Evolutionary conservation across 2,329 filamentous ascomycete species (phyloP).

Genomic region (Massarina eburnea): DNA sequence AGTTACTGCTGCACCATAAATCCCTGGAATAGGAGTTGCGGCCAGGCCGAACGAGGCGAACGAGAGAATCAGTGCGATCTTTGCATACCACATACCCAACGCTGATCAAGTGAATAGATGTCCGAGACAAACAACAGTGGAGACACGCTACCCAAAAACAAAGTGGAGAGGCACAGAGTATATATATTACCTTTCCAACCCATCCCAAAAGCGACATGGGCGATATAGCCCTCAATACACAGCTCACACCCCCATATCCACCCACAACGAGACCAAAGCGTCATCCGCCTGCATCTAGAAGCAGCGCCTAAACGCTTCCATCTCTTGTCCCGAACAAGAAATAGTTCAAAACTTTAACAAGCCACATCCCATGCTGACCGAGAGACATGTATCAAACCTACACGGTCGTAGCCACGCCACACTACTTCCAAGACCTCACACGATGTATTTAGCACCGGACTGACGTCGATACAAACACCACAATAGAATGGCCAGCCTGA

Average conservation of each 20-base stretch:
- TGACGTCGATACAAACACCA: too few species aligned
- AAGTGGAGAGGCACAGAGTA: slow-evolving; percentile 2
- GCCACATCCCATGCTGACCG: not conserved
- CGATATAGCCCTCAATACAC: too few species aligned
- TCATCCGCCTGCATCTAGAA: slow-evolving; percentile 3
- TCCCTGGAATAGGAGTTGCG: slow-evolving; percentile 21
- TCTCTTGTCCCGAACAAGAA: not conserved
- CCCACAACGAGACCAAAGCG: not conserved
- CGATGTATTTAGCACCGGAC: slow-evolving; percentile 4
- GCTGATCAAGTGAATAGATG: not conserved
- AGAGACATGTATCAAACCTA: not conserved
- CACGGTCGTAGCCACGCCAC: slow-evolving; percentile 6
- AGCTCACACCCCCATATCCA: not conserved
- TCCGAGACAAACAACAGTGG: not conserved
- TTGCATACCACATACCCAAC: not conserved
- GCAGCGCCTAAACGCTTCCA: not conserved
- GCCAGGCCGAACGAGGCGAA: slow-evolving; percentile 21
- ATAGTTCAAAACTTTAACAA: not conserved
- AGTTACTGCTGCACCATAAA: slow-evolving; percentile 28
- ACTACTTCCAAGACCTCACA: slow-evolving; percentile 28
- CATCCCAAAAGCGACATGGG: too few species aligned
- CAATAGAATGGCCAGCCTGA: too few species aligned
- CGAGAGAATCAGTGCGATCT: slow-evolving; percentile 17
- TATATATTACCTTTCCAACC: slow-evolving; percentile 11
- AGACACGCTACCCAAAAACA: slow-evolving; percentile 4